A percentile compares a stretch with the other conserved stretches of the same genome.
Conservation (phyloP, 2,329 filamentous ascomycete species). For the Aspergillus ochraceus region DNA sequence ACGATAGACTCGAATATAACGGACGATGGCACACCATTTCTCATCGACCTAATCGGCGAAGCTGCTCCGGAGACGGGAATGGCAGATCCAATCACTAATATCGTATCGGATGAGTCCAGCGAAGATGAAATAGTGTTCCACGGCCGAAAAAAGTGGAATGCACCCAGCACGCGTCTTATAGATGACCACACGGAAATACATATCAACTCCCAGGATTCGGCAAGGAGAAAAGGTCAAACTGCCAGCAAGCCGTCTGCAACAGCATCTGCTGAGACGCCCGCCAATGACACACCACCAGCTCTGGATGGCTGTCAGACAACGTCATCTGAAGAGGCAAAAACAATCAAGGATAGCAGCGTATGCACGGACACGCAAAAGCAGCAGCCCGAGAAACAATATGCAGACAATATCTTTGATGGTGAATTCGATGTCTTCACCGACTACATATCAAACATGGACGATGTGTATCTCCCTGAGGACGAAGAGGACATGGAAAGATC, state of each 20-base stretch:
- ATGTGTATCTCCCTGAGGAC: constrained; percentile 22
- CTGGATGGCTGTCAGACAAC: neutral
- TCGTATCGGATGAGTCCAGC: constrained; percentile 59
- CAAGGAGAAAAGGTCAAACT: neutral
- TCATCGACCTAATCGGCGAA: constrained; percentile 21
- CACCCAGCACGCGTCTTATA: constrained; percentile 13
- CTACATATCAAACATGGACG: constrained; percentile 42
- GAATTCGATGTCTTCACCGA: constrained; percentile 46
- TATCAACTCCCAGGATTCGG: neutral
- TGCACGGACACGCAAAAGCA: neutral
- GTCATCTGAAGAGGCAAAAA: neutral
- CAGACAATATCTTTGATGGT: constrained; percentile 33
- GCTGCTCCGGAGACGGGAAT: constrained; percentile 28
- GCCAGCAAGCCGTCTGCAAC: neutral
- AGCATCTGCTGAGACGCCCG: neutral
- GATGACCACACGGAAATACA: neutral
- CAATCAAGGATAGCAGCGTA: neutral
- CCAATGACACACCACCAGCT: neutral
- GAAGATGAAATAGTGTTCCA: constrained; percentile 59
- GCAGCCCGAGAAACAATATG: neutral
- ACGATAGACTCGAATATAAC: neutral
- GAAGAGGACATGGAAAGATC: neutral
- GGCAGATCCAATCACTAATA: constrained; percentile 30
- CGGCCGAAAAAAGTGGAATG: constrained; percentile 29
- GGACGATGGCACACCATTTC: neutral